Conservation (phyloP, 495 filamentous ascomycete genomes). For the Daldinia loculata region DNA sequence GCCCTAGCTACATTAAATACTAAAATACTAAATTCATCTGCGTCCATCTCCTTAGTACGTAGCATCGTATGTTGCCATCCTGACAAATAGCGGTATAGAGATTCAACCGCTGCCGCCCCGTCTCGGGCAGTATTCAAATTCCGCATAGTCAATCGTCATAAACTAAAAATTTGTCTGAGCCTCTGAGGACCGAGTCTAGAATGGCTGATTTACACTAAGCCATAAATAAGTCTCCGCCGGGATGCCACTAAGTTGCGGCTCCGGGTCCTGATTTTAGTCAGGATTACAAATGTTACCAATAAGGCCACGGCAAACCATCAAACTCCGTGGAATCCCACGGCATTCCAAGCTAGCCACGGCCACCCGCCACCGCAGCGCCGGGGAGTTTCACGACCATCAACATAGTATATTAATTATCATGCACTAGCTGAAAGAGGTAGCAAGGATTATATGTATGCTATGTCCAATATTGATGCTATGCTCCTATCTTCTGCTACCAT, state of each 20-base stretch:
- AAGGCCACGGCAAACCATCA: not conserved
- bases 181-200: not conserved
- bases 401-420: not conserved
- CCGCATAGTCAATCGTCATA: too few species aligned
- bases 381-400: not conserved
- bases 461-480: not conserved
- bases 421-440: not conserved
- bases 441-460: not conserved
- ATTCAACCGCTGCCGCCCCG: not conserved
- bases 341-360: constrained; percentile 13
- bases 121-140: not conserved
- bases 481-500: constrained; percentile 7
- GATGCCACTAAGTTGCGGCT: not conserved
- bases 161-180: not conserved
- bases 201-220: not conserved
- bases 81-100: not conserved
- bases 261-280: not conserved
- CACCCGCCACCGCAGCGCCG: constrained; percentile 5
- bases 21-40: not conserved
- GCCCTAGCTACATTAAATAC: constrained; percentile 7
- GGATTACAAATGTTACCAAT: constrained; percentile 1
- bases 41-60: not conserved
- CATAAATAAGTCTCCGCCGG: not conserved
- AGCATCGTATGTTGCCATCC: not conserved
- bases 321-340: constrained; percentile 8